Base-by-base conservation (phyloP, 2,329 filamentous ascomycete genomes). In the Cladosporium phlei region DNA sequence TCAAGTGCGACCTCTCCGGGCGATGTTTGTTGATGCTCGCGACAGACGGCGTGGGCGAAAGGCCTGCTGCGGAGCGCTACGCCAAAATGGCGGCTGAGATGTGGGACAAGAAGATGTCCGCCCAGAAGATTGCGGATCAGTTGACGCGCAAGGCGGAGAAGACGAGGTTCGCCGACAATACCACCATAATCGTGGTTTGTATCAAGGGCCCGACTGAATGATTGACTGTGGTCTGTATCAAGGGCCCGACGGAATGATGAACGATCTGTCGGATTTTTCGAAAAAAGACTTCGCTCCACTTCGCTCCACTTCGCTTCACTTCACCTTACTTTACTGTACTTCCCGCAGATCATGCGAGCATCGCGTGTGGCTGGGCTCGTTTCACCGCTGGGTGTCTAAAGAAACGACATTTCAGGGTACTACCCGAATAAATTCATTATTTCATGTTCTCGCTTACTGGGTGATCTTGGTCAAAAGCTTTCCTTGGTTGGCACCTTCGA, bases 401-500 rank as follows among this genome's bases (percentile, higher is more conserved):
- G n/a, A n/a, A n/a, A n/a, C n/a, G n/a, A n/a, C n/a, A n/a, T n/a
- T n/a, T n/a, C 25, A 28, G 3, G 25, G 25, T n/a, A 28, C 3
- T 28, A n/a, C n/a, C n/a, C n/a, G n/a, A n/a, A n/a, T n/a, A n/a
- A n/a, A 5, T 16, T 20, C 27, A 32, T 28, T 14, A 19, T 14
- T 38, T 10, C 12, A 16, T n/a, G 5, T 46, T 19, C 24, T 7
- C 19, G 24, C 8, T 16, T 27, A 45, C 17, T 29, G n/a, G n/a
- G n/a, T 45, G 32, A 47, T 22, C 45, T 47, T 47, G 7, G 71
- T 74, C 33, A 72, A 55, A 44, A 75, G 58, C 62, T 75, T 75
- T 14, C 72, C 72, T 38, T 63, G 68, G 54, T 75, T 74, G 1
- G 58, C 66, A 2, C 73, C 73, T 9, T 66, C 58, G 49, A 75